Conservation (phyloP, 768 basidiomycete species). For the Hortiboletus campestris region DNA sequence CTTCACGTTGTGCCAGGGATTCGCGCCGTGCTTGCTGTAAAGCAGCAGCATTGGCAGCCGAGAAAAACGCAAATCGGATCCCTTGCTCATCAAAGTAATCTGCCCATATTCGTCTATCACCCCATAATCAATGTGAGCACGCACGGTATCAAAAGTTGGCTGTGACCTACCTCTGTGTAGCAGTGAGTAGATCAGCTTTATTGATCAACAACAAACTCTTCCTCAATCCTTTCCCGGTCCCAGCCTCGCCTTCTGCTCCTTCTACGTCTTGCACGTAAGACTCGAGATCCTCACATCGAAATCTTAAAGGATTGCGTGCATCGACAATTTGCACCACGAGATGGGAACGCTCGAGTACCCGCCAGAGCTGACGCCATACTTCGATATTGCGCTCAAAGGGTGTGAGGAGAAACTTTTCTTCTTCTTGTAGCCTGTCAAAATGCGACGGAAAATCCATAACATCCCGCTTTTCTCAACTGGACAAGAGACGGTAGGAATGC, state of each 20-base stretch:
- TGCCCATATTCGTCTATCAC: conserved; percentile 82
- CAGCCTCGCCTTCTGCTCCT: conserved; percentile 76
- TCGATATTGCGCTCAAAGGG: conserved; percentile 97
- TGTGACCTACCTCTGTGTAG: conserved; percentile 71
- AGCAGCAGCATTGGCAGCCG: conserved; percentile 84
- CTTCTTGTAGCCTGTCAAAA: conserved; percentile 71
- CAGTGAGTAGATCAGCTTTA: conserved; percentile 90
- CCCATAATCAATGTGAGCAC: not conserved
- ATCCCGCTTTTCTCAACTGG: not conserved
- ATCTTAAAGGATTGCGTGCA: conserved; percentile 88
- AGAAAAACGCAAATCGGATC: conserved; percentile 87
- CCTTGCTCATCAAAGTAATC: conserved; percentile 80
- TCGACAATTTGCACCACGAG: conserved; percentile 96
- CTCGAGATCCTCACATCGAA: conserved; percentile 91
- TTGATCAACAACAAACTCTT: conserved; percentile 86
- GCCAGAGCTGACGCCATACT: conserved; percentile 98
- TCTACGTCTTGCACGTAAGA: conserved; percentile 83
- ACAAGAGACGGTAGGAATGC: not conserved
- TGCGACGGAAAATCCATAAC: not conserved
- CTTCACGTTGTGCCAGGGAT: conserved; percentile 30
- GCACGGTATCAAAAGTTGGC: not conserved
- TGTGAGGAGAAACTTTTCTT: conserved; percentile 83
- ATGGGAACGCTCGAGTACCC: conserved; percentile 93
- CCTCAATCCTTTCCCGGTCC: conserved; percentile 70
- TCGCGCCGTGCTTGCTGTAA: conserved; percentile 73